Percentiles rank a stretch among this genome's conserved stretches.
Conservation (phyloP, 176 grass and related monocot species). For the Echinochloa phyllopogon region DNA sequence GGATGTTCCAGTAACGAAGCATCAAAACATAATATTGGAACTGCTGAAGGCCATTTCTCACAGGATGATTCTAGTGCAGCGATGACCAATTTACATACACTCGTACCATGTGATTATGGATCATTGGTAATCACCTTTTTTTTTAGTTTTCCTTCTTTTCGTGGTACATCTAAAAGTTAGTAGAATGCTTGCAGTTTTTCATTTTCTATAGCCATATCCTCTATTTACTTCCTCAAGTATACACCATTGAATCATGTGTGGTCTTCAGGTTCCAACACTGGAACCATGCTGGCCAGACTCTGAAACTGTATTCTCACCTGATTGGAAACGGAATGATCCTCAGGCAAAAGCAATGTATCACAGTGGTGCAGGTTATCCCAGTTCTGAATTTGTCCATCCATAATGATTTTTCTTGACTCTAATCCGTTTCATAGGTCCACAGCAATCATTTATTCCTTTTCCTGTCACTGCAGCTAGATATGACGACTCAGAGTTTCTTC, state of each 20-base stretch:
- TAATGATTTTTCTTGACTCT: conserved; percentile 8
- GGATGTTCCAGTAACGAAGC: conserved; percentile 18
- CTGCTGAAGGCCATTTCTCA: neutral
- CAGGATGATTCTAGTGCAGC: conserved; percentile 25
- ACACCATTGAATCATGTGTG: neutral
- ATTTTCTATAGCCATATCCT: neutral
- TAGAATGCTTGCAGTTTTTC: neutral
- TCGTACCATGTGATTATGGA: conserved; percentile 28
- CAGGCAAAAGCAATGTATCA: conserved; percentile 20
- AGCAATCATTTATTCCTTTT: neutral
- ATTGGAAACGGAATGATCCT: conserved; percentile 32
- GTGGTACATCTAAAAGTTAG: neutral
- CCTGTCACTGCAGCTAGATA: conserved; percentile 31
- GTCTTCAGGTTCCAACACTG: conserved; percentile 22
- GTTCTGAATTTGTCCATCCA: conserved; percentile 16
- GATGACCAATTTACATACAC: conserved; percentile 19
- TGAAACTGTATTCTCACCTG: conserved; percentile 45
- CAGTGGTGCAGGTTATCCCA: conserved; percentile 20
- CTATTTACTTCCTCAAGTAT: neutral
- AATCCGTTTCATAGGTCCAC: neutral
- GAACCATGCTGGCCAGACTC: conserved; percentile 16
- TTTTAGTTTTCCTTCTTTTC: neutral
- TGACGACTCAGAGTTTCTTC: conserved; percentile 40
- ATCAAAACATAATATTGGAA: conserved; percentile 19
- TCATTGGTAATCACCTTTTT: conserved; percentile 3